Evolutionary conservation across 1,284 basidiomycete genomes (phyloP), one percentile per base, ranked within the genome.

Genomic region (Vanrija pseudolonga): DNA sequence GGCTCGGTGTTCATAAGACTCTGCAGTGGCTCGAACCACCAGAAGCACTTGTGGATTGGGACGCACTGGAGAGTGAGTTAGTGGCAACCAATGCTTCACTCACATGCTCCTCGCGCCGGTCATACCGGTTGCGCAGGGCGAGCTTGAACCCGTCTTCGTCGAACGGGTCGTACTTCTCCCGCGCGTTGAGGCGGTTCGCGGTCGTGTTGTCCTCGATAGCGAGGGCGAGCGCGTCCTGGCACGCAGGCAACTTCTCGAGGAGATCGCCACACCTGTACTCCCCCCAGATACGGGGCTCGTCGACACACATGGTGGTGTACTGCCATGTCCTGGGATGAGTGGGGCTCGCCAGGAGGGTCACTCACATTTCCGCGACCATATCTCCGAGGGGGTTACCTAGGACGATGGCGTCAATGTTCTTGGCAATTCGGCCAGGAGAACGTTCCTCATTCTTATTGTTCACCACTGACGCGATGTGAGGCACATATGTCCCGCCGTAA

Each of bases 121-220:
- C 32, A 32, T 32, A 32, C 32, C 32, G 12, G 32, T 32, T 32
- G 32, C 32, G 32, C 12, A 9, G 32, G 11, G 32, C 32, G 9
- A 32, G 36, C 47, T 22, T 11, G 28, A 14, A 22, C 28, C 26
- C 47, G 20, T 20, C 36, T 2, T 49, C 37, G 47, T 49, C 38
- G 28, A 36, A 49, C 2, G 32, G 32, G 14, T 32, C 32, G 32
- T 12, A 32, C 32, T 32, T 41, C 67, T 65, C 51, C 60, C 67
- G 15, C 64, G 74, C 23, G 62, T 67, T 38, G 70, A 63, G 42
- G 59, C 75, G 37, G 67, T 73, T 46, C 62, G 64, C 8, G 75
- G 76, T 37, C 62, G 77, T 17, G 47, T 71, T 5, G 42, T 78
- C 9, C 65, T 78, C 26, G 77, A 76, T 14, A 42, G 71, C 11